Percentiles rank a stretch among this genome's conserved stretches.
Evolutionary conservation across 2,329 filamentous ascomycete genomes (phyloP).

Genomic region (Graphiopsis chlorocephala): DNA sequence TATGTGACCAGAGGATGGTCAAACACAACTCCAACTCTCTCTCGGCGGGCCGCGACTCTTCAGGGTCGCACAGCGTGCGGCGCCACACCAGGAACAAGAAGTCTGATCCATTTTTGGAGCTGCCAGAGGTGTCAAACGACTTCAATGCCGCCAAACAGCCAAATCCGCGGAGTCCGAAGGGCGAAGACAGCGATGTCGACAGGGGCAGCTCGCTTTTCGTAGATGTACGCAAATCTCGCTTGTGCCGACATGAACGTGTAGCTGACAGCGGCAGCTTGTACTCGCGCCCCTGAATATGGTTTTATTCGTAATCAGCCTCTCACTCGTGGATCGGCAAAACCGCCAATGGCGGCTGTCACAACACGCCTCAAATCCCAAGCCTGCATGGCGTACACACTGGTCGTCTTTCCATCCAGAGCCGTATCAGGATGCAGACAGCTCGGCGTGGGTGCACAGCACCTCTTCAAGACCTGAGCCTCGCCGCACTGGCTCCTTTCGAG

Average conservation of each 20-base stretch:
- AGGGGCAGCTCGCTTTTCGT: constrained; percentile 20
- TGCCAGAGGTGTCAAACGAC: constrained; percentile 30
- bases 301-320: constrained; percentile 64
- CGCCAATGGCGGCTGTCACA: constrained; percentile 47
- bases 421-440: constrained; percentile 39
- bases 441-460: constrained; percentile 26
- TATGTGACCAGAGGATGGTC: neutral
- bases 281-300: constrained; percentile 63
- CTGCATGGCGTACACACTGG: constrained; percentile 34
- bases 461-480: neutral
- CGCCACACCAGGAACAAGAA: constrained; percentile 26
- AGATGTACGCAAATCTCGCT: constrained; percentile 14
- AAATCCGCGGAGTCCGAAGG: constrained; percentile 21
- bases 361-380: constrained; percentile 35
- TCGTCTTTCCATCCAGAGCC: constrained; percentile 42
- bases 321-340: constrained; percentile 59
- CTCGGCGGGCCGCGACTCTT: neutral
- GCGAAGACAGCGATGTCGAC: constrained; percentile 11
- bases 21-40: neutral
- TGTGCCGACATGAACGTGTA: constrained; percentile 9
- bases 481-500: constrained; percentile 8
- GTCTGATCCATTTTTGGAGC: constrained; percentile 29
- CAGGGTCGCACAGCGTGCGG: constrained; percentile 11
- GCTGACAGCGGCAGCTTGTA: constrained; percentile 37
- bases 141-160: constrained; percentile 24